Base-by-base conservation (phyloP, 169 alveolate genomes). In the Theileria parva region DNA sequence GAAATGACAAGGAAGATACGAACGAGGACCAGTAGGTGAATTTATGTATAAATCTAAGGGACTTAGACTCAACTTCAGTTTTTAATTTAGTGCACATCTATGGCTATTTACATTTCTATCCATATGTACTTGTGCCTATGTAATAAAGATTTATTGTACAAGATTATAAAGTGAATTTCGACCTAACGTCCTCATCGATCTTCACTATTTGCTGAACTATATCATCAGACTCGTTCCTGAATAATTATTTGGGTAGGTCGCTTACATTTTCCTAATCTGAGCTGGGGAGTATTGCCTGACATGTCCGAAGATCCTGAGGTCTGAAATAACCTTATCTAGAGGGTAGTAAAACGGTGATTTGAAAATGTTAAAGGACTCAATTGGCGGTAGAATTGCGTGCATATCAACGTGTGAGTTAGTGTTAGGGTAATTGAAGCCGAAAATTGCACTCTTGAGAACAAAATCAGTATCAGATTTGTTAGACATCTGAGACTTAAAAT, bases 321-420 rank as follows among this genome's bases (percentile, higher is more conserved):
- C 91, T 25, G 77, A 48, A 23, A 85, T 44, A n/a, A 85, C 87
- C 80, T 77, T 85, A 11, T 77, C 69, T 12, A 85, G 85, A 5
- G 91, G 91, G 80, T 85, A 85, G 85, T 57, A 85, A 66, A 66
- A 85, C 2, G 91, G 91, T 77, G 81, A 37, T 30, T 85, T 75
- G 83, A 85, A 85, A 23, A 85, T 21, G 71, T 39, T 85, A 79
- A 60, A 77, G 21, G 71, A 57, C 50, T 30, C 61, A 48, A 85
- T 53, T 39, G 91, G 91, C 6, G 91, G 91, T n/a, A 85, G 63
- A 34, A 85, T n/a, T 21, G 66, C 83, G 68, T 85, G 86, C 91
- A 85, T 85, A n/a, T 60, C 91, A 25, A 85, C 91, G 63, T 85
- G 91, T 28, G 69, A 65, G 75, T 48, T 69, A 51, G 70, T 67